A percentile compares a stretch with the other conserved stretches of the same genome.
These are phyloP conservation scores for Benincasa hispida DNA, from an alignment of 306 rosid genomes.

Conservation along the genomic window DNA sequence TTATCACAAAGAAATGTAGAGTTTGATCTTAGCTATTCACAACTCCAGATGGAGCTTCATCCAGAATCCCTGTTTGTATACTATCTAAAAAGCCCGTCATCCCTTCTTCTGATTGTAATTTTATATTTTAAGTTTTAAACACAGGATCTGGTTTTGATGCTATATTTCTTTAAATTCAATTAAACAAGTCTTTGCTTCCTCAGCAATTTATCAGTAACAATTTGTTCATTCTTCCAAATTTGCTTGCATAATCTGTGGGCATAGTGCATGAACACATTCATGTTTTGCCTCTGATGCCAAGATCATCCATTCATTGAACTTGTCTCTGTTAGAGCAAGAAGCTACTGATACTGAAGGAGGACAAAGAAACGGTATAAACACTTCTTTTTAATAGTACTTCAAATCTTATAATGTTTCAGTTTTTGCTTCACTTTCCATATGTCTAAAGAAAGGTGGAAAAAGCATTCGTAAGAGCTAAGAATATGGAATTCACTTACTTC, in stretches of 20 bases:
- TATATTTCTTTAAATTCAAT: not conserved
- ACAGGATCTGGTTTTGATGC: not conserved
- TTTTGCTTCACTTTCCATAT: not conserved
- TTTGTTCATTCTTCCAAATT: not conserved
- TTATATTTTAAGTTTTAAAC: not conserved
- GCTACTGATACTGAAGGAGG: not conserved
- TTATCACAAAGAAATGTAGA: not conserved
- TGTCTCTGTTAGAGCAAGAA: not conserved
- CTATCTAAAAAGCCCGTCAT: not conserved
- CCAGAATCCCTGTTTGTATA: not conserved
- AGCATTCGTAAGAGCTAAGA: not conserved
- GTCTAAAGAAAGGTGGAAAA: not conserved
- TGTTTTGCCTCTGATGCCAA: not conserved
- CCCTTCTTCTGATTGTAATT: not conserved
- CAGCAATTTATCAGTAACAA: not conserved
- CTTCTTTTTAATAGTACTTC: no score
- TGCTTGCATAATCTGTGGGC: not conserved
- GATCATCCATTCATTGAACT: not conserved
- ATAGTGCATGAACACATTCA: not conserved
- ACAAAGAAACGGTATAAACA: no score
- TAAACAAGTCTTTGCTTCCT: not conserved
- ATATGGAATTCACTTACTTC: not conserved
- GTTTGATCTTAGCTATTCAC: constrained; percentile 2
- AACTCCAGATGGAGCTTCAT: not conserved
- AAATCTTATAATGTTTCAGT: no score